phyloP scores from a whole-genome alignment of 495 filamentous ascomycete species.

The Trichoderma erinaceum region DNA sequence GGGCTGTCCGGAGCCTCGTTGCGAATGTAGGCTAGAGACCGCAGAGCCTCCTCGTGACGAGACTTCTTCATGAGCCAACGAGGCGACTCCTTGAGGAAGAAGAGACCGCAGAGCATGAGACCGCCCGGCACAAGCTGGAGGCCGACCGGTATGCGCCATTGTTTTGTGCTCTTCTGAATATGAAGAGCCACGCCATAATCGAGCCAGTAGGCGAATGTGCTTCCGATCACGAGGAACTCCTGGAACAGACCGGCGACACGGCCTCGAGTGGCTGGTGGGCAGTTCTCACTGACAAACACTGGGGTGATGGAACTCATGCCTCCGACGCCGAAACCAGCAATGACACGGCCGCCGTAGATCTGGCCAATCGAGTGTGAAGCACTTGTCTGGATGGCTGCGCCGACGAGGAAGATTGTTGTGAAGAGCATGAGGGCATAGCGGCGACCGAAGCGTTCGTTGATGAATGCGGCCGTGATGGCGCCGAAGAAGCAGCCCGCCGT shows the following conservation, averaged over 20 bases:
- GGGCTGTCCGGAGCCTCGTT: constrained; percentile 51
- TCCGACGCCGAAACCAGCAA: constrained; percentile 62
- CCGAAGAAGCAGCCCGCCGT: constrained; percentile 62
- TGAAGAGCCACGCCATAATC: constrained; percentile 46
- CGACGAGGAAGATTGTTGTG: constrained; percentile 33
- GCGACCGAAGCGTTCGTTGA: constrained; percentile 54
- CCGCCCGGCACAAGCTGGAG: constrained; percentile 59
- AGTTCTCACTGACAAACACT: constrained; percentile 55
- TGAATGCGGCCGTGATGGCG: constrained; percentile 44
- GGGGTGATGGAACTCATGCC: constrained; percentile 60
- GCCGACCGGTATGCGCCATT: constrained; percentile 64
- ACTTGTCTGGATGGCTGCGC: constrained; percentile 36
- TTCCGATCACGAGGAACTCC: constrained; percentile 54
- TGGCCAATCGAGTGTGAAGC: constrained; percentile 32
- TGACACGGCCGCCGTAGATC: constrained; percentile 58
- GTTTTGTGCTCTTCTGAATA: constrained; percentile 36
- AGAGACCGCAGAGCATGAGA: constrained; percentile 51
- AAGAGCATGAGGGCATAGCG: constrained; percentile 36
- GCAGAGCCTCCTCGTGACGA: constrained; percentile 60
- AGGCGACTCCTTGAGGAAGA: constrained; percentile 59
- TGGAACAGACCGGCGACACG: constrained; percentile 53
- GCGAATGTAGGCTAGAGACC: constrained; percentile 50
- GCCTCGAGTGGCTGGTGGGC: constrained; percentile 64
- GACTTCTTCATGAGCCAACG: constrained; percentile 65
- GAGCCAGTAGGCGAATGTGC: constrained; percentile 53